Percentiles rank a stretch among this genome's conserved stretches.
These are phyloP conservation scores for Angomonas desouzai DNA, from an alignment of 208 protist genomes.

Conservation along the genomic window DNA sequence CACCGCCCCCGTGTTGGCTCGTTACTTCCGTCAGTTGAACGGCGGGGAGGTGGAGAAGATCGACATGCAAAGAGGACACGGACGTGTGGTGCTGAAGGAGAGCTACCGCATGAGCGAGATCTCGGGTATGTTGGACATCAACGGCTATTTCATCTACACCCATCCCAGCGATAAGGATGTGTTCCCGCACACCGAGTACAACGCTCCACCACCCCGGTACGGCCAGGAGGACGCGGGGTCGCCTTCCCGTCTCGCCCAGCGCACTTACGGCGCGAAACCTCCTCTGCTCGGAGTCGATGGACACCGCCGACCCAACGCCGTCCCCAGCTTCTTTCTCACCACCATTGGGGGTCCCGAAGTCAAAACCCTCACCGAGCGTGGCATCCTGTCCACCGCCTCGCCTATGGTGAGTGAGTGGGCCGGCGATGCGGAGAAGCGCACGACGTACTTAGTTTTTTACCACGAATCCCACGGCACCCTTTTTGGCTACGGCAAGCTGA, in stretches of 20 bases:
- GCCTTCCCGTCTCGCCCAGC: not conserved
- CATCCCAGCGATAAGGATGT: conserved; percentile 8
- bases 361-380: not conserved
- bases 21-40: not conserved
- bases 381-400: not conserved
- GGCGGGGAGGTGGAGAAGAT: not conserved
- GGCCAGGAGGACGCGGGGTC: not conserved
- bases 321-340: not conserved
- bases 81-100: not conserved
- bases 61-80: not conserved
- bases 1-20: not conserved
- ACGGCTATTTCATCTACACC: not conserved
- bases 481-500: not conserved
- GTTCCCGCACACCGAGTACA: not conserved
- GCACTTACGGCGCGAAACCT: not conserved
- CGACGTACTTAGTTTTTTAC: not conserved
- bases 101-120: not conserved
- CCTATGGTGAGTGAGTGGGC: not conserved
- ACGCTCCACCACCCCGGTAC: not conserved
- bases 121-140: not conserved
- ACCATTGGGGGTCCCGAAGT: not conserved
- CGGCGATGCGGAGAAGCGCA: not conserved
- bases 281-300: not conserved
- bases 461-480: not conserved
- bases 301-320: not conserved